These are phyloP conservation scores for Mesembryanthemum crystallinum DNA, from an alignment of 148 eudicot species.

Conservation along the genomic window DNA sequence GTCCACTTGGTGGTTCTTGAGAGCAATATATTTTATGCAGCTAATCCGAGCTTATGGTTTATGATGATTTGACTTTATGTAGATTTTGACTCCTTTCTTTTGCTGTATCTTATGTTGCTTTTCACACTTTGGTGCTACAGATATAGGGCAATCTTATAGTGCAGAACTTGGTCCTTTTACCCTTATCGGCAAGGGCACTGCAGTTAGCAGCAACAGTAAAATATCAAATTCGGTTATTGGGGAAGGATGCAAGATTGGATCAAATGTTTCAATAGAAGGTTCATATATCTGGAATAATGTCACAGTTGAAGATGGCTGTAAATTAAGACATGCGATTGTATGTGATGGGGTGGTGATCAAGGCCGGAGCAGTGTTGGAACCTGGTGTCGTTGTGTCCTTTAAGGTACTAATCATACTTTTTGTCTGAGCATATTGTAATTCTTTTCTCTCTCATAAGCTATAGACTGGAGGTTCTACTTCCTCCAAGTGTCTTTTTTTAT, in stretches of 20 bases:
- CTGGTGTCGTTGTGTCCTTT: constrained; percentile 79
- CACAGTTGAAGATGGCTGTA: constrained; percentile 85
- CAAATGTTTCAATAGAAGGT: constrained; percentile 81
- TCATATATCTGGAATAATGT: constrained; percentile 85
- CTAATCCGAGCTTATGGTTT: neutral
- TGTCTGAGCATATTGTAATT: neutral
- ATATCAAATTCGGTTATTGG: constrained; percentile 81
- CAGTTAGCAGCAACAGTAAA: constrained; percentile 55
- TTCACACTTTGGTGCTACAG: constrained; percentile 32
- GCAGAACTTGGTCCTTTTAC: constrained; percentile 83
- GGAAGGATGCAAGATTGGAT: constrained; percentile 79
- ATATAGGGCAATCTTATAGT: constrained; percentile 53
- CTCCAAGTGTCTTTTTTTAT: too few species aligned
- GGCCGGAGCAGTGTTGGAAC: constrained; percentile 71
- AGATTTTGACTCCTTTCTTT: neutral
- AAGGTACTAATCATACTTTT: constrained; percentile 45
- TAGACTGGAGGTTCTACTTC: too few species aligned
- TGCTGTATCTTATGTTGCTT: neutral
- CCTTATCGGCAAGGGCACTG: constrained; percentile 70
- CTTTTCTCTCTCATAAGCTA: neutral
- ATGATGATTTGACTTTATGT: neutral
- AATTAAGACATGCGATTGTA: constrained; percentile 70
- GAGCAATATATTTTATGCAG: neutral
- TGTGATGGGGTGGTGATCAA: constrained; percentile 86
- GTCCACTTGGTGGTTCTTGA: neutral